A percentile compares a stretch with the other conserved stretches of the same genome.
Evolutionary conservation across 2,329 filamentous ascomycete species (phyloP).

Genomic region (Diaporthe australafricana): DNA sequence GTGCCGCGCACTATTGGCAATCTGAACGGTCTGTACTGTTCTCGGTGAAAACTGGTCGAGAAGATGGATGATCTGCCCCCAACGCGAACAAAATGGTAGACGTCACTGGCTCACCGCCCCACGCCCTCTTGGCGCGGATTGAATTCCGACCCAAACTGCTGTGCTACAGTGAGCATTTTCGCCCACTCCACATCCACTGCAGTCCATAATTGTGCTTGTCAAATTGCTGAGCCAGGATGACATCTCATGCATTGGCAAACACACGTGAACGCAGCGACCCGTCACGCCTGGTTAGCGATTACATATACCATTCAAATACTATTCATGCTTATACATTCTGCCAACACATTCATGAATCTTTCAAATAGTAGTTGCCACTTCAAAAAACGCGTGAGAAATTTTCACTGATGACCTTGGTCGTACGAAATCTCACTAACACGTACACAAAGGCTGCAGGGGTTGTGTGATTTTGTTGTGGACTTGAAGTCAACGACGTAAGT

Average conservation of each 20-base stretch:
- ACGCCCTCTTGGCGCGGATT: neutral
- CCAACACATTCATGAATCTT: neutral
- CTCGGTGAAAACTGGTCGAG: neutral
- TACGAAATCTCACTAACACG: neutral
- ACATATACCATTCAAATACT: neutral
- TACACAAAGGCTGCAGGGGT: conserved; percentile 3
- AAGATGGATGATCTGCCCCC: neutral
- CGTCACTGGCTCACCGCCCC: conserved; percentile 14
- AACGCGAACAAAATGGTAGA: neutral
- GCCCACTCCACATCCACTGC: neutral
- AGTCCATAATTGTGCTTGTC: neutral
- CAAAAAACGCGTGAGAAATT: neutral
- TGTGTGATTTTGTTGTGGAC: neutral
- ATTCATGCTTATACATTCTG: no score
- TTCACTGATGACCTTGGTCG: no score
- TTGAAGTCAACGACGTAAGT: conserved; percentile 26
- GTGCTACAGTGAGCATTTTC: neutral
- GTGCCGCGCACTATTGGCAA: neutral
- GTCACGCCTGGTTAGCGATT: neutral
- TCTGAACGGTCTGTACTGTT: no score
- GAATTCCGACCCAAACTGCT: neutral
- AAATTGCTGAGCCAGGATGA: neutral
- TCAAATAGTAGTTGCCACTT: neutral
- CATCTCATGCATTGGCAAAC: neutral
- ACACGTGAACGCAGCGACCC: neutral